These are phyloP conservation scores for Incumbomyces delicatus DNA, from an alignment of 2,329 filamentous ascomycete species.

Conservation along the genomic window DNA sequence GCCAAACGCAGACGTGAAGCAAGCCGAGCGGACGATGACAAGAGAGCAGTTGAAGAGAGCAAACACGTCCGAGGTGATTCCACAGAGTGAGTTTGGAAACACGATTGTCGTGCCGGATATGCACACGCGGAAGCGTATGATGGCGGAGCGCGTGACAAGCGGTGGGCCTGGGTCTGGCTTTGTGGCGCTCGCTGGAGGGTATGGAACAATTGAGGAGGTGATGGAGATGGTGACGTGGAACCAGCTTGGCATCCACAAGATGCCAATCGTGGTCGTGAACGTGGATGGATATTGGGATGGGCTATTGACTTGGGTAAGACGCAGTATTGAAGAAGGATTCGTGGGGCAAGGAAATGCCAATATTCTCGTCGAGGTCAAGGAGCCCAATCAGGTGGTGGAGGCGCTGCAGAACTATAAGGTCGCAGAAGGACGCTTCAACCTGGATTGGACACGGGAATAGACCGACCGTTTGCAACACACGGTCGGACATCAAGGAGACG, in stretches of 20 bases:
- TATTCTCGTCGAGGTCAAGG: conserved; percentile 70
- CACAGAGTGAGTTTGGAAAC: conserved; percentile 54
- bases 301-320: conserved; percentile 69
- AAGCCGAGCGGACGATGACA: conserved; percentile 48
- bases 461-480: no score
- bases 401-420: conserved; percentile 65
- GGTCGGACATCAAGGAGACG: no score
- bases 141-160: conserved; percentile 77
- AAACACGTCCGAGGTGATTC: conserved; percentile 23
- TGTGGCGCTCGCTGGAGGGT: conserved; percentile 78
- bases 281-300: conserved; percentile 89
- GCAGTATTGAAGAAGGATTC: conserved; percentile 66
- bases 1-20: conserved; percentile 21
- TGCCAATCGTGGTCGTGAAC: conserved; percentile 73
- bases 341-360: conserved; percentile 58
- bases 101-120: conserved; percentile 90
- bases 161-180: conserved; percentile 80
- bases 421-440: conserved; percentile 63
- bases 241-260: conserved; percentile 81
- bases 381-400: conserved; percentile 61
- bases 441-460: conserved; percentile 61
- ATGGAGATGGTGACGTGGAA: conserved; percentile 95
- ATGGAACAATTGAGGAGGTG: conserved; percentile 90
- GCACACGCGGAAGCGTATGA: conserved; percentile 90
- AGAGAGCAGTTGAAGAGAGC: conserved; percentile 36